phyloP scores from a whole-genome alignment of 441 rosid species.

The Mallotus japonicus region DNA sequence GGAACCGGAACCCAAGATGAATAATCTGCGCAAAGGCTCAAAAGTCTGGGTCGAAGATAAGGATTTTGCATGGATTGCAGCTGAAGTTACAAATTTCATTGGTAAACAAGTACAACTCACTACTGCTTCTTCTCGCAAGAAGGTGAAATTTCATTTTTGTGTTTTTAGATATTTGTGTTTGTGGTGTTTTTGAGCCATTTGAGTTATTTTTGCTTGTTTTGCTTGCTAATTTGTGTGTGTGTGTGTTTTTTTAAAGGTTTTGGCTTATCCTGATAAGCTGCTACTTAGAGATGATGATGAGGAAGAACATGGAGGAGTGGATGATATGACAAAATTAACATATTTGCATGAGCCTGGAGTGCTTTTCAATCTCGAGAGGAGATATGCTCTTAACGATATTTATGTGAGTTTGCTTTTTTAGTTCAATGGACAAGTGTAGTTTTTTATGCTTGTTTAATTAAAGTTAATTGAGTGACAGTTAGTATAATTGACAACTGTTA shows the following conservation, averaged over 20 bases:
- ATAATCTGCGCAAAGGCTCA: conserved; percentile 57
- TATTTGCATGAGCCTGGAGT: conserved; percentile 97
- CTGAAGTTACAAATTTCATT: conserved; percentile 50
- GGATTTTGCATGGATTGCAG: conserved; percentile 78
- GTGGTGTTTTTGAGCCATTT: neutral
- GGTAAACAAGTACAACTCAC: conserved; percentile 57
- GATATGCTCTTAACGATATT: conserved; percentile 91
- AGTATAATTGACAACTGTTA: conserved; percentile 5
- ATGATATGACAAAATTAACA: conserved; percentile 91
- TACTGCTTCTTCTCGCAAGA: conserved; percentile 47
- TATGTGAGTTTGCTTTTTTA: conserved; percentile 56
- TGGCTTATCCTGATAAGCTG: conserved; percentile 51
- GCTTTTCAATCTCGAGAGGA: conserved; percentile 75
- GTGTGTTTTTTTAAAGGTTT: conserved; percentile 36
- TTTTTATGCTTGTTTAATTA: neutral
- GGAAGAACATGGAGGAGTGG: conserved; percentile 94
- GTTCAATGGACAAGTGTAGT: conserved; percentile 2
- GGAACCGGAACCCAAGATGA: conserved; percentile 42
- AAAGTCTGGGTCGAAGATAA: conserved; percentile 89
- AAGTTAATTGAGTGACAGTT: neutral
- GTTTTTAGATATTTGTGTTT: too few species aligned
- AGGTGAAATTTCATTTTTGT: conserved; percentile 39
- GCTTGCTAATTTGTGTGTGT: neutral
- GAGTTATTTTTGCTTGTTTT: neutral
- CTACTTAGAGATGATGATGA: conserved; percentile 70